Evolutionary conservation across 139 green algal species (phyloP).

Genomic region (Chlorella sp.): DNA sequence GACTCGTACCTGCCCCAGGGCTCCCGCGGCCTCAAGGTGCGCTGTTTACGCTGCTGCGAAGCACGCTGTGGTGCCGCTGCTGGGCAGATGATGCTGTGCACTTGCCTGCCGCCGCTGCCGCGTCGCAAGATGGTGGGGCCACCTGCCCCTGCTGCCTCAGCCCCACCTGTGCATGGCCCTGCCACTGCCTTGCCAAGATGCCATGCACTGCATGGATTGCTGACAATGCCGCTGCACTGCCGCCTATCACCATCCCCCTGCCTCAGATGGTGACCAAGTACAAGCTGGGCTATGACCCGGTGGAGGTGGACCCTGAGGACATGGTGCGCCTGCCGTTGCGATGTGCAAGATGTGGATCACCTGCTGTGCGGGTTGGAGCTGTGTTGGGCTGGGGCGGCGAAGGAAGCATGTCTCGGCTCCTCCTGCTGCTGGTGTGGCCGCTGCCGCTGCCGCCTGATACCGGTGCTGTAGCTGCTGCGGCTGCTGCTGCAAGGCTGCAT

Average conservation of each 20-base stretch:
- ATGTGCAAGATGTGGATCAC: not conserved
- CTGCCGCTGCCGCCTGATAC: too few relatives aligned
- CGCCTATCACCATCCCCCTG: not conserved
- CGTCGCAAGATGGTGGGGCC: too few relatives aligned
- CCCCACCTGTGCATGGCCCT: not conserved
- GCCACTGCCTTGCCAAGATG: too few relatives aligned
- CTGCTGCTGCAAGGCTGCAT: not conserved
- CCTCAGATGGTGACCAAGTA: constrained; percentile 93
- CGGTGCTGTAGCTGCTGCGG: not conserved
- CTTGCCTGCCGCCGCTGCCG: too few relatives aligned
- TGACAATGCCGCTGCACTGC: not conserved
- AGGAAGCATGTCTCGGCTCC: too few relatives aligned
- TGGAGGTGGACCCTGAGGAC: constrained; percentile 97
- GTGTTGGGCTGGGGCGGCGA: too few relatives aligned
- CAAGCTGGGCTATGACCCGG: constrained; percentile 96
- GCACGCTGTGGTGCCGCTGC: too few relatives aligned
- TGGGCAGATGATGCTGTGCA: too few relatives aligned
- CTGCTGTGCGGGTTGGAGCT: not conserved
- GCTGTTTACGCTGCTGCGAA: not conserved
- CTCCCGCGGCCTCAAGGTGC: constrained; percentile 89
- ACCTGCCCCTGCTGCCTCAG: not conserved
- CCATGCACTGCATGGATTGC: not conserved
- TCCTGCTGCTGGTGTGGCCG: too few relatives aligned
- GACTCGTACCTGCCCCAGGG: constrained; percentile 98
- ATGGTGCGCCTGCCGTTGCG: constrained; percentile 74